Percentiles rank a stretch among this genome's conserved stretches.
phyloP scores from a whole-genome alignment of 345 rosid species.

The Populus nigra region DNA sequence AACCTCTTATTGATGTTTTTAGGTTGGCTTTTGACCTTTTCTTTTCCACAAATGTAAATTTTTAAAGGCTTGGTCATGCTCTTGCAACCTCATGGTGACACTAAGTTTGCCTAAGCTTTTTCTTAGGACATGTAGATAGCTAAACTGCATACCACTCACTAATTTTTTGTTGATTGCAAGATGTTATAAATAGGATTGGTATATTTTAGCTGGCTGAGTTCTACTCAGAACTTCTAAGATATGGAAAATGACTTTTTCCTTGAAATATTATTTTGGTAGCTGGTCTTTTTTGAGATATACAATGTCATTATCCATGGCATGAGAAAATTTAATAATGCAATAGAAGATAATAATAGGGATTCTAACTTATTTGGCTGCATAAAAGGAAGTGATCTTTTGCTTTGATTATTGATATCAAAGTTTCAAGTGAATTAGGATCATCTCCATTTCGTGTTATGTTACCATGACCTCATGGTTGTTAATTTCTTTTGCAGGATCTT shows the following conservation, averaged over 20 bases:
- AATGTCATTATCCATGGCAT: neutral
- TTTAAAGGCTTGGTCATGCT: neutral
- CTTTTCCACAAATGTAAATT: neutral
- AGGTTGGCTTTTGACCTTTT: neutral
- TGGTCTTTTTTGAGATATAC: neutral
- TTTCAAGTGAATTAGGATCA: neutral
- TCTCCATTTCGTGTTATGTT: slow-evolving; percentile 5
- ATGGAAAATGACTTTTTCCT: neutral
- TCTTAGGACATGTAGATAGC: neutral
- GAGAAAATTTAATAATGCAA: neutral
- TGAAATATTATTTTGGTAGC: neutral
- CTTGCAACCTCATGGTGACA: too few relatives aligned
- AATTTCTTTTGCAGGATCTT: slow-evolving; percentile 55
- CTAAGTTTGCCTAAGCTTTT: neutral
- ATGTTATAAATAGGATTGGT: neutral
- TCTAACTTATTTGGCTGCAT: neutral
- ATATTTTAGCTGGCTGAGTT: neutral
- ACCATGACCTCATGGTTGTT: neutral
- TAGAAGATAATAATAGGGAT: neutral
- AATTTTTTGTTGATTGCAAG: neutral
- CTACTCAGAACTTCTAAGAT: neutral
- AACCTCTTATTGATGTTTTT: neutral
- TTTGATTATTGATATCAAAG: neutral
- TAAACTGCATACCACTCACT: neutral
- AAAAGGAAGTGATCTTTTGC: neutral